Percentiles rank a stretch among this genome's conserved stretches.
These are phyloP conservation scores for Phytomonas serpens DNA, from an alignment of 208 protist species.

Conservation along the genomic window DNA sequence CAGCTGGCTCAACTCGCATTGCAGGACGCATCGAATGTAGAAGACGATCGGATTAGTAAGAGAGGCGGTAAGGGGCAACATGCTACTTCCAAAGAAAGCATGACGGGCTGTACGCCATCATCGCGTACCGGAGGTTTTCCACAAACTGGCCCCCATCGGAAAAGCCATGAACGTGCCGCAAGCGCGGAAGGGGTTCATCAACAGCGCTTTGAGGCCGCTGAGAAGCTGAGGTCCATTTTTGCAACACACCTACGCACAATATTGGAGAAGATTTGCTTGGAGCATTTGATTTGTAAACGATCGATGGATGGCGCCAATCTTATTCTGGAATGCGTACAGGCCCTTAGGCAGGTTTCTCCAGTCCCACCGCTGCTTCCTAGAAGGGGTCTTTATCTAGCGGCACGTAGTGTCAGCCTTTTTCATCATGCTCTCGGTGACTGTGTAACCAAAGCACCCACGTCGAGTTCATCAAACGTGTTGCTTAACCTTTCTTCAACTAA, in stretches of 20 bases:
- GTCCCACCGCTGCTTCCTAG: constrained; percentile 28
- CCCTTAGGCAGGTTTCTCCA: constrained; percentile 28
- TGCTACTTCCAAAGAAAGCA: neutral
- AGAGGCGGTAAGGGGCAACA: neutral
- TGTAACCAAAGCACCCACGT: neutral
- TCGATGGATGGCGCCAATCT: constrained; percentile 59
- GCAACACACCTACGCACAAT: constrained; percentile 10
- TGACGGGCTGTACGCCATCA: neutral
- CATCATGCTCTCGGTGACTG: constrained; percentile 10
- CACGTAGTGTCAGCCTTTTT: constrained; percentile 27
- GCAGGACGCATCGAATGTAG: constrained; percentile 36
- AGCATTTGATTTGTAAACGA: constrained; percentile 40
- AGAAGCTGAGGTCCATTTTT: constrained; percentile 11
- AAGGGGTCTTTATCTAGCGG: constrained; percentile 57
- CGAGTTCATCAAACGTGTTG: neutral
- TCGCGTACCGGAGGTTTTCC: neutral
- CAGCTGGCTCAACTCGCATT: constrained; percentile 27
- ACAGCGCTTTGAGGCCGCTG: neutral
- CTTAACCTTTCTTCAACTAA: neutral
- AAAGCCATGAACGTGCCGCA: neutral
- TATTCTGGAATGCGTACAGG: constrained; percentile 46
- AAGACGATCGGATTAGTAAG: constrained; percentile 34
- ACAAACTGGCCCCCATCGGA: neutral
- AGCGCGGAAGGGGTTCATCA: neutral
- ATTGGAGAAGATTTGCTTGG: constrained; percentile 18